Evolutionary conservation across 768 basidiomycete genomes (phyloP).

Genomic region (Gloeophyllum trabeum): DNA sequence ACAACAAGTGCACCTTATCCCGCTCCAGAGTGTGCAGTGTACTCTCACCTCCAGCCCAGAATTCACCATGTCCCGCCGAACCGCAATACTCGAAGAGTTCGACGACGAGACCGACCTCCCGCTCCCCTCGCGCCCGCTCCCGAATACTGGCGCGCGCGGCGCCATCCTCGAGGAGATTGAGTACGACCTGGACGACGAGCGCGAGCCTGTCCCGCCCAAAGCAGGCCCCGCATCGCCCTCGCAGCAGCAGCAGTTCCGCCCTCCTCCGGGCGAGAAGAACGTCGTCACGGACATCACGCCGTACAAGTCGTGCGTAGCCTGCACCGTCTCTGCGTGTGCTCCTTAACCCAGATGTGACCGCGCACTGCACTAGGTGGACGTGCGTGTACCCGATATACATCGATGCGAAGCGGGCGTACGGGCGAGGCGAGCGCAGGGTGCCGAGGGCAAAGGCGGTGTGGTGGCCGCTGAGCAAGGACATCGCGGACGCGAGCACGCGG

Average conservation of each 20-base stretch:
- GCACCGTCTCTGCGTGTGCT: constrained; percentile 3
- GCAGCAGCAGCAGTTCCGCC: constrained; percentile 16
- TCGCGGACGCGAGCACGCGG: constrained; percentile 70
- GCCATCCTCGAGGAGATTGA: constrained; percentile 75
- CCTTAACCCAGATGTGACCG: not conserved
- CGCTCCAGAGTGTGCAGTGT: no score
- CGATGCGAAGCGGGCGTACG: constrained; percentile 87
- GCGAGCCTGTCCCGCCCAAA: constrained; percentile 14
- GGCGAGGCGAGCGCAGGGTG: constrained; percentile 74
- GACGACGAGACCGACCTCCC: constrained; percentile 94
- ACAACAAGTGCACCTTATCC: no score
- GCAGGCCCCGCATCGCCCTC: constrained; percentile 50
- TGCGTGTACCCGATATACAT: constrained; percentile 96
- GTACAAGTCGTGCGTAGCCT: constrained; percentile 60
- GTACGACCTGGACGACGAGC: constrained; percentile 23
- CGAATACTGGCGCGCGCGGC: constrained; percentile 56
- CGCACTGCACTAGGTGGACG: constrained; percentile 57
- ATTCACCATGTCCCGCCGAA: constrained; percentile 52
- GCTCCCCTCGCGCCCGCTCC: constrained; percentile 55
- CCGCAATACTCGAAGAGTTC: constrained; percentile 68
- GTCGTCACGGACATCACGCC: constrained; percentile 66
- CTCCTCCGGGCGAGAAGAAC: constrained; percentile 17
- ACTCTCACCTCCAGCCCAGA: no score
- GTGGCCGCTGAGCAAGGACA: constrained; percentile 94
- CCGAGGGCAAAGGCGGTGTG: constrained; percentile 70